Evolutionary conservation across 768 basidiomycete genomes (phyloP).

Genomic region (Amanita polypyramis): DNA sequence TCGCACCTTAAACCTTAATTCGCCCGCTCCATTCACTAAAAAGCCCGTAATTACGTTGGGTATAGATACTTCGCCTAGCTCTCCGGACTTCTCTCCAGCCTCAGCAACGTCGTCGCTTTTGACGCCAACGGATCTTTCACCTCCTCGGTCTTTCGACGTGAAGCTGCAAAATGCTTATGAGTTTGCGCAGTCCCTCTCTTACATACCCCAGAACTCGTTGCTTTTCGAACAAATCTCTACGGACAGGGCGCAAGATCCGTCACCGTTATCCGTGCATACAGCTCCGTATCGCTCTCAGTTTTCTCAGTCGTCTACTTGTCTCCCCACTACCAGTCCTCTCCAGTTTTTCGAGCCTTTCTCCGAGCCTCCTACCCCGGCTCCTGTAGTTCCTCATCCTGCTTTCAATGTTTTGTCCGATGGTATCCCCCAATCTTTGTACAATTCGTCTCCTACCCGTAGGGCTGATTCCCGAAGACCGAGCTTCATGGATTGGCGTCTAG

Average conservation of each 20-base stretch:
- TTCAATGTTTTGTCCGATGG: conserved; percentile 4
- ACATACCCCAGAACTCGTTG: conserved; percentile 32
- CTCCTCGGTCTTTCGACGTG: conserved; percentile 48
- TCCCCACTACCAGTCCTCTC: conserved; percentile 16
- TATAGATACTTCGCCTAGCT: conserved; percentile 36
- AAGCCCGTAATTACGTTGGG: conserved; percentile 34
- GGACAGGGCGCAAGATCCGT: conserved; percentile 5
- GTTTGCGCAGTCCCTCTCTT: conserved; percentile 29
- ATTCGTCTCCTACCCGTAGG: conserved; percentile 19
- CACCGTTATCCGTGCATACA: conserved; percentile 8
- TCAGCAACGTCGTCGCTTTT: conserved; percentile 62
- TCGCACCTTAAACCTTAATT: conserved; percentile 70
- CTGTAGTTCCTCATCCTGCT: conserved; percentile 13
- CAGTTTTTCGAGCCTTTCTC: conserved; percentile 46
- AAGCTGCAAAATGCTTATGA: conserved; percentile 48
- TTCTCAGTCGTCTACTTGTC: conserved; percentile 10
- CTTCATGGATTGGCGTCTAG: conserved; percentile 28
- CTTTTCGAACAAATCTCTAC: conserved; percentile 24
- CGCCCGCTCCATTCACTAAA: conserved; percentile 44
- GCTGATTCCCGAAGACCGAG: conserved; percentile 17
- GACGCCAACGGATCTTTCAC: conserved; percentile 69
- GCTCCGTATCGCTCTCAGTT: conserved; percentile 6
- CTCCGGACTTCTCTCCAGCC: conserved; percentile 65
- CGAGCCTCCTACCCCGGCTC: conserved; percentile 29
- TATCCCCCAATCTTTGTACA: conserved; percentile 15